phyloP scores from a whole-genome alignment of 257 asterid species.

The Eustoma russellianum region DNA sequence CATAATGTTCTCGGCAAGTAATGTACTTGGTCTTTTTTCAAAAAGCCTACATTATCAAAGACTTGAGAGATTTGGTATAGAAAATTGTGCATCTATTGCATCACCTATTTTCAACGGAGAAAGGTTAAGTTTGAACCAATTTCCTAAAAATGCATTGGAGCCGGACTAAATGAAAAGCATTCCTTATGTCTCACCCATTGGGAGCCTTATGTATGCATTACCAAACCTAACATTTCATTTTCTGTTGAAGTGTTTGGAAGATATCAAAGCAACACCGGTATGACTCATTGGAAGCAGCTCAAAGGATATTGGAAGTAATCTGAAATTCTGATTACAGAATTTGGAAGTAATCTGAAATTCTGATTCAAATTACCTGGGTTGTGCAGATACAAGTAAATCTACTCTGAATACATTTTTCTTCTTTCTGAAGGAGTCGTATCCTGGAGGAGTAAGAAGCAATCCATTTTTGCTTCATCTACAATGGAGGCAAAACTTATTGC shows the following conservation, averaged over 20 bases:
- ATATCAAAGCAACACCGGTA: background rate
- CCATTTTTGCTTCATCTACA: background rate
- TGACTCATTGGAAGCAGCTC: background rate
- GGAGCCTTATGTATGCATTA: too few relatives aligned
- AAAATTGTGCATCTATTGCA: too few relatives aligned
- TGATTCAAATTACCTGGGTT: background rate
- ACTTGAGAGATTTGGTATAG: too few relatives aligned
- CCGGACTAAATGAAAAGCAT: too few relatives aligned
- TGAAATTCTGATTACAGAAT: background rate
- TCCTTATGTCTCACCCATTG: too few relatives aligned
- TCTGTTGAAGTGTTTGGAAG: background rate
- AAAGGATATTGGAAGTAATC: background rate
- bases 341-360: background rate
- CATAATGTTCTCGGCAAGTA: too few relatives aligned
- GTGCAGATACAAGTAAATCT: too few relatives aligned
- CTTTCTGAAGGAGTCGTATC: background rate
- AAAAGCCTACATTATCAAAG: too few relatives aligned
- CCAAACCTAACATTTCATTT: background rate
- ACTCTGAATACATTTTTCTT: conserved; percentile 1
- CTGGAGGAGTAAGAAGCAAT: background rate
- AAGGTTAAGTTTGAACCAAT: too few relatives aligned
- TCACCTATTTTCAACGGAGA: too few relatives aligned
- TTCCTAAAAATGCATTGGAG: too few relatives aligned
- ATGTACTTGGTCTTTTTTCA: too few relatives aligned
- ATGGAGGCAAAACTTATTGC: background rate